These are phyloP conservation scores for Sechiopsis laciniata DNA, from an alignment of 306 rosid species.

Conservation along the genomic window DNA sequence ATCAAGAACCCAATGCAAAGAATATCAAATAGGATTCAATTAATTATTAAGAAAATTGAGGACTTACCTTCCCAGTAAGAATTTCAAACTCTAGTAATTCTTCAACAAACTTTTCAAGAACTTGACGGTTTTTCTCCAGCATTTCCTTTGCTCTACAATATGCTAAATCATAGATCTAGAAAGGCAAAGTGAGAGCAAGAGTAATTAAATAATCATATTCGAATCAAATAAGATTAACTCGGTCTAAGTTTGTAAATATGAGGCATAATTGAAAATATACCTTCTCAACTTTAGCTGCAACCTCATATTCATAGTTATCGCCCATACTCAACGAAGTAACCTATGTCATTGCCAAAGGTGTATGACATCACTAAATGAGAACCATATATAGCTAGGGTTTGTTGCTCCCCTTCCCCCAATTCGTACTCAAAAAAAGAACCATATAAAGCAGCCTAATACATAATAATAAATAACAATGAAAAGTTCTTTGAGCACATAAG, in stretches of 20 bases:
- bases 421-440: no score
- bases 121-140: conserved; percentile 60
- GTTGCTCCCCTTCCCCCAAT: no score
- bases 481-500: neutral
- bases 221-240: neutral
- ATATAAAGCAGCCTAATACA: neutral
- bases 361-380: conserved; percentile 18
- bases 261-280: conserved; percentile 27
- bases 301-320: conserved; percentile 66
- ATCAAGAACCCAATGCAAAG: conserved; percentile 3
- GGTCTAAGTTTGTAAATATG: neutral
- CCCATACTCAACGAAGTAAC: conserved; percentile 86
- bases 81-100: conserved; percentile 82
- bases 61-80: conserved; percentile 73
- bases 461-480: no score
- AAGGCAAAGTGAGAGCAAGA: conserved; percentile 1
- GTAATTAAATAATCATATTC: neutral
- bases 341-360: conserved; percentile 36
- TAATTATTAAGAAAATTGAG: conserved; percentile 2
- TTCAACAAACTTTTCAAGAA: conserved; percentile 79
- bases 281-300: conserved; percentile 88
- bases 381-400: neutral
- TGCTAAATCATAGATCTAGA: conserved; percentile 79
- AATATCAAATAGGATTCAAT: conserved; percentile 15
- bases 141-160: conserved; percentile 74